A percentile compares a stretch with the other conserved stretches of the same genome.
Conservation (phyloP, 1,284 basidiomycete genomes). For the Leucoagaricus sp. region DNA sequence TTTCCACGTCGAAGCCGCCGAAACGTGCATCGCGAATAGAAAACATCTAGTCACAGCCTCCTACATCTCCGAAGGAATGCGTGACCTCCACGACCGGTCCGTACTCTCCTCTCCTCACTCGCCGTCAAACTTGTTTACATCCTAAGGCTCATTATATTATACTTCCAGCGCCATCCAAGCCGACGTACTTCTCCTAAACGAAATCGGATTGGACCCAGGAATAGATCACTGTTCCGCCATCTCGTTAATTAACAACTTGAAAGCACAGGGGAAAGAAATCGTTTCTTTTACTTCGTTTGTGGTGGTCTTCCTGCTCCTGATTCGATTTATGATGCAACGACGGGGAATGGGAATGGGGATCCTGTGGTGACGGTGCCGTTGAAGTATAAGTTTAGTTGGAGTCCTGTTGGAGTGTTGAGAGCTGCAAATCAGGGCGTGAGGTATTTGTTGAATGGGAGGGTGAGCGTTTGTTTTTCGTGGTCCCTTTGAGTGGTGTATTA, state of each 20-base stretch:
- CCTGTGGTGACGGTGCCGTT: conserved; percentile 49
- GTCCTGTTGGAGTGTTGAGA: conserved; percentile 83
- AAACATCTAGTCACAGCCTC: conserved; percentile 92
- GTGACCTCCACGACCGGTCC: conserved; percentile 63
- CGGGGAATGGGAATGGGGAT: conserved; percentile 23
- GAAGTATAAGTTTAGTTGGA: conserved; percentile 97
- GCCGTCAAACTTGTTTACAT: not conserved
- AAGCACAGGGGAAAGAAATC: conserved; percentile 61
- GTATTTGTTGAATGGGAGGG: conserved; percentile 66
- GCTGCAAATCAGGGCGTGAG: conserved; percentile 81
- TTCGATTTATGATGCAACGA: conserved; percentile 22
- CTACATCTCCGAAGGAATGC: conserved; percentile 87
- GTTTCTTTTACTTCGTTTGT: conserved; percentile 88
- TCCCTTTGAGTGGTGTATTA: no score
- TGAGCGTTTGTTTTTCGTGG: conserved; percentile 32
- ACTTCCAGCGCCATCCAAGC: conserved; percentile 64
- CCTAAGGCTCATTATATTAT: not conserved
- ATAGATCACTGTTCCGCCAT: conserved; percentile 94
- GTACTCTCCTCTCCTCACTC: conserved; percentile 22
- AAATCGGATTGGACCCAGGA: conserved; percentile 95
- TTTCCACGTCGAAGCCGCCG: conserved; percentile 78
- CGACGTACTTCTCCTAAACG: conserved; percentile 83
- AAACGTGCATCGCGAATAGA: conserved; percentile 71
- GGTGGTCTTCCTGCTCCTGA: conserved; percentile 90
- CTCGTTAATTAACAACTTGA: conserved; percentile 65